Conservation (phyloP, 164 flowering plant species). For the Vitis vinifera region ASM3070453v1 NC_081815.1:2346001-2346500, state of each 20-base stretch:
- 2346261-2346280: conserved; percentile 46
- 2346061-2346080: too few species aligned
- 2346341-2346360: conserved; percentile 70
- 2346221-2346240: neutral
- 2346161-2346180: neutral
- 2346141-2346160: too few species aligned
- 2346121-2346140: too few species aligned
- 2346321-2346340: conserved; percentile 88
- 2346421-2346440: conserved; percentile 68
- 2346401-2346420: conserved; percentile 86
- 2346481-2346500: too few species aligned
- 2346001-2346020: neutral
- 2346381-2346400: conserved; percentile 89
- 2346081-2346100: neutral
- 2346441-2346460: conserved; percentile 78
- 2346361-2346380: conserved; percentile 91
- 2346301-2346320: conserved; percentile 42
- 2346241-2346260: neutral
- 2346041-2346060: too few species aligned
- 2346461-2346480: too few species aligned
- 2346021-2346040: too few species aligned
- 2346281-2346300: conserved; percentile 67
- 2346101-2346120: neutral
- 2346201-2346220: neutral
- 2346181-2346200: conserved; percentile 10